phyloP scores from a whole-genome alignment of 2,329 filamentous ascomycete species.

The Fusarium incarnatum region DNA sequence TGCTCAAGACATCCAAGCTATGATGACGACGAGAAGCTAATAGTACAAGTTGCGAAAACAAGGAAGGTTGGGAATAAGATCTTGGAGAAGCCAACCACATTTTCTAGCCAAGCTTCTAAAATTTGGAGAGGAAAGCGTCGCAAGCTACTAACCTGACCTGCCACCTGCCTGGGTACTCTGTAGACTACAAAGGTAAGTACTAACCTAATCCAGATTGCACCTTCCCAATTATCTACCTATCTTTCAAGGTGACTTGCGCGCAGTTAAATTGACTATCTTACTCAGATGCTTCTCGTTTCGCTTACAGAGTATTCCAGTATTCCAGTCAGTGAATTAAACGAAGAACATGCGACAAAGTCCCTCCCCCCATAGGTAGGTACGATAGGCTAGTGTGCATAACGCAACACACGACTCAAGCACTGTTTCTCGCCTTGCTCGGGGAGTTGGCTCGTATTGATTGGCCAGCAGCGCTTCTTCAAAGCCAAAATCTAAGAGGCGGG shows the following conservation, averaged over 20 bases:
- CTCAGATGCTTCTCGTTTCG: not conserved
- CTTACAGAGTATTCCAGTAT: not conserved
- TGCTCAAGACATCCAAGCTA: not conserved
- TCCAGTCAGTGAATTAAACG: not conserved
- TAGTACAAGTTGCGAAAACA: conserved; percentile 12
- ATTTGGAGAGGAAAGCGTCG: conserved; percentile 25
- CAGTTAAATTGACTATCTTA: not conserved
- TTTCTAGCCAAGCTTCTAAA: conserved; percentile 34
- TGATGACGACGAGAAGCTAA: not conserved
- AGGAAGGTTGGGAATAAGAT: conserved; percentile 29
- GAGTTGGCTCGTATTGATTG: conserved; percentile 24
- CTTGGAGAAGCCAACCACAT: conserved; percentile 28
- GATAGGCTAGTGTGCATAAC: not conserved
- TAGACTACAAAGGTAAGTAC: not conserved
- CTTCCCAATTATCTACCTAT: conserved; percentile 30
- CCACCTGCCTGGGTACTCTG: not conserved
- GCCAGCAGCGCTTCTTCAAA: conserved; percentile 10
- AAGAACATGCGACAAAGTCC: not conserved
- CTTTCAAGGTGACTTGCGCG: not conserved
- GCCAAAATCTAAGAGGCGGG: conserved; percentile 30
- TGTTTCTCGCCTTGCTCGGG: conserved; percentile 2
- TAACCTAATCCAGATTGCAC: conserved; percentile 4
- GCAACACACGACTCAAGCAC: conserved; percentile 22
- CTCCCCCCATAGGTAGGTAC: not conserved
- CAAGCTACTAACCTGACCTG: not conserved